A percentile compares a stretch with the other conserved stretches of the same genome.
Evolutionary conservation across 129 eudicot genomes (phyloP).

Genomic region (Ambrosia artemisiifolia): DNA sequence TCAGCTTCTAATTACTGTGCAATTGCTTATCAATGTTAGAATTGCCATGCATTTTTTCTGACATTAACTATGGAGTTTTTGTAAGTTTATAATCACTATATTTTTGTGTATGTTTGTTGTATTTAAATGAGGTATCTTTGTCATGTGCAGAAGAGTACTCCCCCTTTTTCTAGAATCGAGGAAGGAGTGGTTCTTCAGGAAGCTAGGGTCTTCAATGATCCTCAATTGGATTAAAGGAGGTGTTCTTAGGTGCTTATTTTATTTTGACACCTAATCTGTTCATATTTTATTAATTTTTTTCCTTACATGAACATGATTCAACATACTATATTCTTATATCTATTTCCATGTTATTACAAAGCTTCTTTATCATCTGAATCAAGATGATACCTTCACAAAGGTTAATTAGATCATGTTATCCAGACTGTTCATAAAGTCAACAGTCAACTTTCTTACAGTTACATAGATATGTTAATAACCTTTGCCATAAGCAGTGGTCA

Average conservation of each 20-base stretch:
- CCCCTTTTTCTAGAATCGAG: conserved; percentile 88
- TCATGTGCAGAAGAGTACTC: conserved; percentile 67
- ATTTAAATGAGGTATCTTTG: background rate
- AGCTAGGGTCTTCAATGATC: conserved; percentile 95
- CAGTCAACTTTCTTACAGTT: background rate
- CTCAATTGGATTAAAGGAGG: conserved; percentile 91
- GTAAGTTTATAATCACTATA: background rate
- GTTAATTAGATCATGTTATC: conserved; percentile 37
- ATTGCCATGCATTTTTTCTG: background rate
- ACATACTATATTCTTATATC: background rate
- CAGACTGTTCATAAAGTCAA: conserved; percentile 5
- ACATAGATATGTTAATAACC: too few relatives aligned
- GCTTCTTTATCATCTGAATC: conserved; percentile 89
- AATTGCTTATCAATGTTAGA: background rate
- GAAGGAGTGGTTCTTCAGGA: conserved; percentile 95
- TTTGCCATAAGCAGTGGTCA: too few relatives aligned
- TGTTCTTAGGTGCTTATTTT: conserved; percentile 70
- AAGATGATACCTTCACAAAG: conserved; percentile 90
- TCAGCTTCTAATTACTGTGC: conserved; percentile 5
- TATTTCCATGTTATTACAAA: conserved; percentile 78
- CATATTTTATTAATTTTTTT: background rate
- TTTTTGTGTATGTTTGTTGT: background rate
- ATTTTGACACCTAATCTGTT: background rate
- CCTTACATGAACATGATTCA: conserved; percentile 12
- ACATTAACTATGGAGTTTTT: background rate